phyloP scores from a whole-genome alignment of 1,139 yeast species.

The Candida albicans region DNA sequence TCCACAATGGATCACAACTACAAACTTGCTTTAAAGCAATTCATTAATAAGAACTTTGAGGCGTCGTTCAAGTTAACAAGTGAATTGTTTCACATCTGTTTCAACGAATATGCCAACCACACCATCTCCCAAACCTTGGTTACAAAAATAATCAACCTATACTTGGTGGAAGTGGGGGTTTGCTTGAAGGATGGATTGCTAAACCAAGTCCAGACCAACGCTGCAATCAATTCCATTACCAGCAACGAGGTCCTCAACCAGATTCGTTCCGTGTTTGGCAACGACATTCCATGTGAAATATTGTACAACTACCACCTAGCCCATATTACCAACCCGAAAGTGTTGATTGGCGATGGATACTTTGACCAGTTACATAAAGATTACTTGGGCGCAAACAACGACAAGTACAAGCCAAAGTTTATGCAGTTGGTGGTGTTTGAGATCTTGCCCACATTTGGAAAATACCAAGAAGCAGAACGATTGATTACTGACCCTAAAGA shows the following conservation, averaged over 20 bases:
- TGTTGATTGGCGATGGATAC: conserved; percentile 15
- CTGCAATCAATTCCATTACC: conserved; percentile 23
- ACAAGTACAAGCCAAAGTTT: conserved; percentile 24
- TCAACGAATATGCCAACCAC: conserved; percentile 25
- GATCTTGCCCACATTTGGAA: conserved; percentile 33
- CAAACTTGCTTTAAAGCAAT: conserved; percentile 39
- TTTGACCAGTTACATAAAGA: conserved; percentile 16
- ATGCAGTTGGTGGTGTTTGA: conserved; percentile 38
- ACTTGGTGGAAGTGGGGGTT: conserved; percentile 39
- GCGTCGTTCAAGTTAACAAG: conserved; percentile 33
- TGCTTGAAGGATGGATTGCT: conserved; percentile 20
- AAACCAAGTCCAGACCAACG: conserved; percentile 13
- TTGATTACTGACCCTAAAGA: conserved; percentile 25
- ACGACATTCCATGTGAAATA: conserved; percentile 34
- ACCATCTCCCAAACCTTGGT: conserved; percentile 30
- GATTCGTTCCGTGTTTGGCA: conserved; percentile 8
- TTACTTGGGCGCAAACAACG: conserved; percentile 14
- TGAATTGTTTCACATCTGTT: conserved; percentile 24
- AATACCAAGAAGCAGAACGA: conserved; percentile 28
- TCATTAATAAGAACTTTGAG: conserved; percentile 39
- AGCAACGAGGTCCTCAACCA: conserved; percentile 22
- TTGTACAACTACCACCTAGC: conserved; percentile 36
- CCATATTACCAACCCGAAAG: conserved; percentile 22
- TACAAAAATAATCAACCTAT: conserved; percentile 35
- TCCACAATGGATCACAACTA: conserved; percentile 29